Evolutionary conservation across 169 alveolate species (phyloP), one percentile per base, ranked within the genome.

Genomic region (Babesia gibsoni): DNA sequence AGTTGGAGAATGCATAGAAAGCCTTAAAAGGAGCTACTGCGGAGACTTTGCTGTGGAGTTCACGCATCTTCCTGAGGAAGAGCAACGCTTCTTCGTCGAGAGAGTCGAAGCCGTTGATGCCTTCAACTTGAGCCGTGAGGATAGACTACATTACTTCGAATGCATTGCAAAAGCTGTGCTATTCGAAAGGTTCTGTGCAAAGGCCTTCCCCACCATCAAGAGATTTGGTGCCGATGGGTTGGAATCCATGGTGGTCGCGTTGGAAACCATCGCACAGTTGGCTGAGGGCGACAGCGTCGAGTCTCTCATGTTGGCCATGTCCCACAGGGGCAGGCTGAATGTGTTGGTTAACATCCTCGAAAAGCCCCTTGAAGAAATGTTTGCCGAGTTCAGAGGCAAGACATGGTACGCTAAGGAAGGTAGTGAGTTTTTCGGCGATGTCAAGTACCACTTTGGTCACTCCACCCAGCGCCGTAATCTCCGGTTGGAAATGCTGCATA

Each of bases 301-400:
- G 52, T 73, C 93, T 41, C 84, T 94, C 20, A 85, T 94, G 32
- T 86, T 96, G 86, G 96, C 97, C 30, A 95, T 95, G 98, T 93
- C 99, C n/a, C 99, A 96, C 81, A 88, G 99, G 57, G 99, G 99
- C 27, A 82, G 99, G 61, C 83, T 96, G 50, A 94, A 94, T 66
- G 94, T 94, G 10, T 83, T 96, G 22, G 92, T 91, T 59, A 94
- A 94, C 74, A 94, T 96, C 1, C 66, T 96, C 72, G 90, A 94
- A 46, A 92, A 92, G 52, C 96, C 98, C 27, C 70, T 93, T 25
- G 93, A 91, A 37, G 91, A 91, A 52, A 85, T 94, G 84, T 91
- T 96, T 81, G 91, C 93, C n/a, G 94, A 91, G 69, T 92, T 92
- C 61, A 18, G 92, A 20, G 84, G 63, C 2, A 46, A 50, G 36